A percentile compares a stretch with the other conserved stretches of the same genome.
phyloP scores from a whole-genome alignment of 495 filamentous ascomycete genomes.

The Penicillium ochrochloron region DNA sequence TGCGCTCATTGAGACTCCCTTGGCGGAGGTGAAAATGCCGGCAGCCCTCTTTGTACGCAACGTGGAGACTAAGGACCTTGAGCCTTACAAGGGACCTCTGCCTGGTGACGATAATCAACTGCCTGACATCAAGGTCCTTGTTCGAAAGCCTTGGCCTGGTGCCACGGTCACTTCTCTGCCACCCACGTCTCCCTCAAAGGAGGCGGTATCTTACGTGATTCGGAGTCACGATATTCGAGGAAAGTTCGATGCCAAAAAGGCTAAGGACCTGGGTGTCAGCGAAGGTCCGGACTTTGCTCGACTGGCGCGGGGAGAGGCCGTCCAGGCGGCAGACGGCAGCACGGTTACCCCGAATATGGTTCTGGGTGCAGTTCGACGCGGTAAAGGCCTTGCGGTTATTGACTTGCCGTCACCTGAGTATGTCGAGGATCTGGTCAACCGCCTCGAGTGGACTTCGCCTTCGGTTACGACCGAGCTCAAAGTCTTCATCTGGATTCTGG shows the following conservation, averaged over 20 bases:
- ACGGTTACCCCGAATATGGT: conserved; percentile 70
- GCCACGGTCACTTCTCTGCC: conserved; percentile 67
- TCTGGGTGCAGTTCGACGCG: conserved; percentile 55
- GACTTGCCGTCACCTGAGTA: conserved; percentile 75
- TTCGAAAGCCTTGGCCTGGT: conserved; percentile 84
- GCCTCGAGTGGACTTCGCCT: conserved; percentile 73
- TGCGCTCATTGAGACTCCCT: conserved; percentile 62
- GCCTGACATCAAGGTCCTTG: conserved; percentile 72
- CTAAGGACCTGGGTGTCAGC: conserved; percentile 61
- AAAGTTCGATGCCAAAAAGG: conserved; percentile 72
- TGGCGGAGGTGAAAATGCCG: conserved; percentile 68
- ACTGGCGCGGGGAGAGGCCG: conserved; percentile 56
- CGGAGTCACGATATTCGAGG: conserved; percentile 74
- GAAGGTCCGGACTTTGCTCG: conserved; percentile 57
- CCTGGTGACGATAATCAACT: conserved; percentile 54
- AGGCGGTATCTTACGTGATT: conserved; percentile 84
- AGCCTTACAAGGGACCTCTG: conserved; percentile 67
- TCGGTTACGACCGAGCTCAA: conserved; percentile 67
- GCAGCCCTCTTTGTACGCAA: conserved; percentile 73
- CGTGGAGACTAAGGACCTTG: conserved; percentile 62
- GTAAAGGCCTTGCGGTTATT: conserved; percentile 74
- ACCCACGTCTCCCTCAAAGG: conserved; percentile 60
- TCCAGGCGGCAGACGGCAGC: conserved; percentile 59
- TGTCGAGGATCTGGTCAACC: conserved; percentile 65
- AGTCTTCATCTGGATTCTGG: conserved; percentile 81